A percentile compares a stretch with the other conserved stretches of the same genome.
Evolutionary conservation across 2,329 filamentous ascomycete species (phyloP).

Genomic region (Stachybotrys elegans): DNA sequence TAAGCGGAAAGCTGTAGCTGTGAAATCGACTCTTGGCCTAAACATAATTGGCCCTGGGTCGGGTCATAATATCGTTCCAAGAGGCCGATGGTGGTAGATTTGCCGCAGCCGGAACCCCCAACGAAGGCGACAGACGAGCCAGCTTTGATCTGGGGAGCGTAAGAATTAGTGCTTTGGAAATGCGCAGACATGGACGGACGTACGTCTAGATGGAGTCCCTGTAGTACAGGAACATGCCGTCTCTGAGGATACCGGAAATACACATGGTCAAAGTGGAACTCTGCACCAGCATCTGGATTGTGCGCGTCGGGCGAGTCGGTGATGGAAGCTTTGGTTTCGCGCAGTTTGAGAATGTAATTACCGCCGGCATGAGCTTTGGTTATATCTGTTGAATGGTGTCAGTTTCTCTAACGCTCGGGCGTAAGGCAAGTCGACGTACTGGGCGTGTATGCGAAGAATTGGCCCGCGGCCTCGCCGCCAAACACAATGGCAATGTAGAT

Average conservation of each 20-base stretch:
- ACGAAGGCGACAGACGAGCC: slow-evolving; percentile 44
- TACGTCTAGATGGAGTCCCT: slow-evolving; percentile 2
- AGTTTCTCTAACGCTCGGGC: background rate
- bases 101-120: slow-evolving; percentile 41
- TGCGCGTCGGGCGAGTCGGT: background rate
- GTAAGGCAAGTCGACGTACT: slow-evolving; percentile 2
- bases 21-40: slow-evolving; percentile 12
- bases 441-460: slow-evolving; percentile 5
- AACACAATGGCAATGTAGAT: slow-evolving; percentile 35
- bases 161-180: slow-evolving; percentile 5
- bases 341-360: background rate
- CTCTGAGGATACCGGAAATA: slow-evolving; percentile 1
- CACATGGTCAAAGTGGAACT: slow-evolving; percentile 1
- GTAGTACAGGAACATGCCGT: slow-evolving; percentile 1
- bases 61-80: slow-evolving; percentile 50
- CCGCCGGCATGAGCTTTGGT: slow-evolving; percentile 1
- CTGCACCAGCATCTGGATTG: slow-evolving; percentile 1
- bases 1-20: slow-evolving; percentile 14
- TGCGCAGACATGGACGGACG: slow-evolving; percentile 6
- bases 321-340: slow-evolving; percentile 1
- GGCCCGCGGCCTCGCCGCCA: slow-evolving; percentile 20
- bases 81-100: slow-evolving; percentile 48
- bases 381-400: slow-evolving; percentile 5
- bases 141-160: slow-evolving; percentile 22
- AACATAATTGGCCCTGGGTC: background rate